Evolutionary conservation across 257 asterid genomes (phyloP), one percentile per base, ranked within the genome.

Genomic region (Scutellaria barbata): DNA sequence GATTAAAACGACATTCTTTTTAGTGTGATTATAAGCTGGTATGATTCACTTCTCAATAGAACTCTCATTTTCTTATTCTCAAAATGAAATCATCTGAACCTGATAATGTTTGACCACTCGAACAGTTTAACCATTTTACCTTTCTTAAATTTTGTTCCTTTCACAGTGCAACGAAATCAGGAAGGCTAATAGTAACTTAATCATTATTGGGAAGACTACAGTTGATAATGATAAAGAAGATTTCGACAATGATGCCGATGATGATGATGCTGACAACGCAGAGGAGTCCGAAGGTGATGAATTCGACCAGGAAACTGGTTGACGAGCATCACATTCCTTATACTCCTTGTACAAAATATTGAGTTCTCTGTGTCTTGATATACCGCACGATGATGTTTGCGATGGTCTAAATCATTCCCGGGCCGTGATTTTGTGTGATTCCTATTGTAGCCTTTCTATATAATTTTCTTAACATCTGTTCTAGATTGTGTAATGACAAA

Each of bases 241-340:
- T 16, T 79, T 81, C 2, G 98, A 91, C 85, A 89, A 94, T 70
- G 96, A 94, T 59, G 96, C 81, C 0, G 99, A 92, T 56, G 99
- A 92, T 46, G 99, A 92, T 46, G 99, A 86, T 72, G 95, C 85
- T 50, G 96, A 95, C 78, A 87, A 91, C 51, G 98, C 81, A 8
- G 98, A 95, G 54, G 99, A 92, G 79, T 89, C 96, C 0, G 98
- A 92, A 60, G 95, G 93, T 48, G 99, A 95, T 69, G 99, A 95
- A 33, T 95, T 95, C 66, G 98, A 95, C 75, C 99, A 95, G 81
- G 98, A 89, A 78, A 89, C 98, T 14, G 87, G 95, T 68, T 92
- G 86, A 88, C 37, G 51, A 30, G 45, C 10, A 13, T 51, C 55
- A 6, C 11, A 7, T 30, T 42, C 46, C 61, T 25, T 10, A 47